Conservation (phyloP, 2,329 filamentous ascomycete species). For the Hypoxylon sp. region DNA sequence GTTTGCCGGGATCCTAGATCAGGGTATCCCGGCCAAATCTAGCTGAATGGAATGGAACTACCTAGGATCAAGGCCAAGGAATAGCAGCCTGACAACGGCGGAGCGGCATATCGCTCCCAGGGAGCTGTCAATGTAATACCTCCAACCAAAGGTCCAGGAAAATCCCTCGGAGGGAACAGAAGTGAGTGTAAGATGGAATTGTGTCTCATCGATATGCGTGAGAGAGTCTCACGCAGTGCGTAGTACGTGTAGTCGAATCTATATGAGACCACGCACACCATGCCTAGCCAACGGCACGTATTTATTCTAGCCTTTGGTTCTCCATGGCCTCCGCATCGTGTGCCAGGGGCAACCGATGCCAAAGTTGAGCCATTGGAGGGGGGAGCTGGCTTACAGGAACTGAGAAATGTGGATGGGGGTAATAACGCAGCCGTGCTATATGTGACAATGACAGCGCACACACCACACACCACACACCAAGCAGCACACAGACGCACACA, state of each 20-base stretch:
- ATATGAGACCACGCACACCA: constrained; percentile 41
- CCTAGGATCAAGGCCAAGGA: constrained; percentile 23
- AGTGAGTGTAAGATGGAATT: constrained; percentile 25
- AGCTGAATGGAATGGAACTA: constrained; percentile 28
- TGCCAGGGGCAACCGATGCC: constrained; percentile 39
- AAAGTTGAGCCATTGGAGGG: constrained; percentile 37
- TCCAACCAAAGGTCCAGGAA: constrained; percentile 17
- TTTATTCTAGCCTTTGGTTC: constrained; percentile 31
- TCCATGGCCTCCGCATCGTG: constrained; percentile 44
- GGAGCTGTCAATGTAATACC: constrained; percentile 23
- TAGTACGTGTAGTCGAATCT: constrained; percentile 40
- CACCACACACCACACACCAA: constrained; percentile 38
- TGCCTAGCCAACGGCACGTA: constrained; percentile 34
- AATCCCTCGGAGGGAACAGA: constrained; percentile 27
- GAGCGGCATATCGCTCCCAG: constrained; percentile 25
- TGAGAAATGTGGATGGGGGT: constrained; percentile 43
- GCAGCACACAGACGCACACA: constrained; percentile 40
- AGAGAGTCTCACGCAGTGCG: constrained; percentile 29
- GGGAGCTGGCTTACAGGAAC: constrained; percentile 30
- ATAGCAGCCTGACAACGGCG: constrained; percentile 28
- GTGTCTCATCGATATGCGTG: constrained; percentile 34
- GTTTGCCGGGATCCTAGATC: constrained; percentile 38
- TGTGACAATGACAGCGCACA: constrained; percentile 55
- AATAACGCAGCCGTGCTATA: constrained; percentile 52
- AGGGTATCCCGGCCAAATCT: constrained; percentile 39